These are phyloP conservation scores for Monilinia vaccinii-corymbosi DNA, from an alignment of 2,329 filamentous ascomycete genomes.

Conservation along the genomic window DNA sequence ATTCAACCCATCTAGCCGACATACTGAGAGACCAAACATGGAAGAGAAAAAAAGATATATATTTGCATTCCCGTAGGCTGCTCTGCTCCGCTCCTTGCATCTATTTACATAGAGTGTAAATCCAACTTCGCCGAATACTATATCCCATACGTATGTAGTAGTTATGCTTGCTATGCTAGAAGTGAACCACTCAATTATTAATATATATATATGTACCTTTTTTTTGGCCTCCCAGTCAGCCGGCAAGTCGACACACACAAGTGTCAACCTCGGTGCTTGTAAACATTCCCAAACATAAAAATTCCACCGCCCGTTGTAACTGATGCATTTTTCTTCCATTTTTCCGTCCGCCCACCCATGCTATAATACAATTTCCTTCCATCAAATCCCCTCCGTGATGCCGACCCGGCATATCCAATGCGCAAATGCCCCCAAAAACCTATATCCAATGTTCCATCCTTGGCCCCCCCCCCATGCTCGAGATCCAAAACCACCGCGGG, in stretches of 20 bases:
- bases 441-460: neutral
- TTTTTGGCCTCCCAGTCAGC: neutral
- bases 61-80: too few species aligned
- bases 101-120: neutral
- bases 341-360: neutral
- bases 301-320: neutral
- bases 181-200: neutral
- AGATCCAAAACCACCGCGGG: constrained; percentile 4
- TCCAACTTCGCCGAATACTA: neutral
- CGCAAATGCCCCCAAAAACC: neutral
- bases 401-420: neutral
- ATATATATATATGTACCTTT: neutral
- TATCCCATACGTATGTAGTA: neutral
- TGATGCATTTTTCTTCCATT: neutral
- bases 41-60: too few species aligned
- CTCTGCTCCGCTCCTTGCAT: too few species aligned
- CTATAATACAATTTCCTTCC: constrained; percentile 2
- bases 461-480: neutral
- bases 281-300: neutral
- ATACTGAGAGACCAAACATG: too few species aligned
- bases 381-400: neutral
- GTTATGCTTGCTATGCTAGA: neutral
- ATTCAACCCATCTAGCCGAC: too few species aligned
- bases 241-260: neutral
- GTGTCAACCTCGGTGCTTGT: neutral